Conservation (phyloP, 108 stramenopile species). For the Nitzschia sp. region DNA sequence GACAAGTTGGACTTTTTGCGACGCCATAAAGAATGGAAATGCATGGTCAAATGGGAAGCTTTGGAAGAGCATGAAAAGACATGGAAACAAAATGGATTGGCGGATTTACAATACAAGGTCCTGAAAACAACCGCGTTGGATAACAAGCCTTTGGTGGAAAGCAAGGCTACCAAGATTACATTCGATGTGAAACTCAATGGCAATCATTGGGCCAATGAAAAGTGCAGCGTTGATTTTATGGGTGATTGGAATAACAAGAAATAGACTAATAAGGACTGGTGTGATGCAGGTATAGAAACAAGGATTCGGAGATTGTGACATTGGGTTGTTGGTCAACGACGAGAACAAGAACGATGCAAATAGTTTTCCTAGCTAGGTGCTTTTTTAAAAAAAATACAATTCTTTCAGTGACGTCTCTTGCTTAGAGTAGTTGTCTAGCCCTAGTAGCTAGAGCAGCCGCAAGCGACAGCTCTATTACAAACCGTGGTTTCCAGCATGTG, state of each 20-base stretch:
- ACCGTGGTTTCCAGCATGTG: too few relatives aligned
- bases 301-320: too few relatives aligned
- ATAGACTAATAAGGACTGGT: too few relatives aligned
- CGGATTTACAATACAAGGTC: conserved; percentile 81
- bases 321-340: too few relatives aligned
- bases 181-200: conserved; percentile 93
- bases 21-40: conserved; percentile 91
- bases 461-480: too few relatives aligned
- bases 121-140: conserved; percentile 49
- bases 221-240: conserved; percentile 68
- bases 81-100: conserved; percentile 91
- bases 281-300: too few relatives aligned
- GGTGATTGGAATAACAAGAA: conserved; percentile 24
- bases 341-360: too few relatives aligned
- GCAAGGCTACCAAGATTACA: conserved; percentile 77
- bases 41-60: conserved; percentile 96
- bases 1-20: conserved; percentile 79
- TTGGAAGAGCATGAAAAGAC: conserved; percentile 92
- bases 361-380: too few relatives aligned
- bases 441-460: too few relatives aligned
- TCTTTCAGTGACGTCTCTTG: too few relatives aligned
- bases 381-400: too few relatives aligned
- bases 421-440: too few relatives aligned
- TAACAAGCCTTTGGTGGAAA: neutral
- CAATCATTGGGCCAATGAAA: conserved; percentile 92